Percentiles rank a stretch among this genome's conserved stretches.
Conservation (phyloP, 2,329 filamentous ascomycete genomes). For the Exophiala viscosa region DNA sequence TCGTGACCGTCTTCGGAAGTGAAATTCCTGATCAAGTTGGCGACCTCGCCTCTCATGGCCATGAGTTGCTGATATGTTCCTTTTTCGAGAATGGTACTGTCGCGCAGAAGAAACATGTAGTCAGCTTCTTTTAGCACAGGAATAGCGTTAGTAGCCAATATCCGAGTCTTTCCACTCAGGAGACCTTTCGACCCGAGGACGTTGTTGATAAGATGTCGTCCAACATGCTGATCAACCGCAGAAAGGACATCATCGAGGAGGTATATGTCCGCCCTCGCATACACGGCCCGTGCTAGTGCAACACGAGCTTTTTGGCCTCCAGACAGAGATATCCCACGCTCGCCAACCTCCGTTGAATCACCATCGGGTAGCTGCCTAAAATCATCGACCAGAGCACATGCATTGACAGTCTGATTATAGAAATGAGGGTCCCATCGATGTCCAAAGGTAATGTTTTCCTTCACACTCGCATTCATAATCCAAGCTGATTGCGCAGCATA, state of each 20-base stretch:
- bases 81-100: slow-evolving; percentile 77
- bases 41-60: slow-evolving; percentile 88
- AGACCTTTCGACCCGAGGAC: slow-evolving; percentile 84
- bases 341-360: slow-evolving; percentile 93
- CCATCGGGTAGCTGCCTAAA: slow-evolving; percentile 91
- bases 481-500: slow-evolving; percentile 92
- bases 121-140: slow-evolving; percentile 84
- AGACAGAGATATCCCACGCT: slow-evolving; percentile 91
- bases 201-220: slow-evolving; percentile 88
- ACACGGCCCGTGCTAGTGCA: slow-evolving; percentile 87
- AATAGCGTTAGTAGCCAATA: slow-evolving; percentile 93
- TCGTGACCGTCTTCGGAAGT: slow-evolving; percentile 52
- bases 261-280: slow-evolving; percentile 94
- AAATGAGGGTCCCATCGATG: slow-evolving; percentile 91
- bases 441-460: slow-evolving; percentile 95
- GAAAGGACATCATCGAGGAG: slow-evolving; percentile 91
- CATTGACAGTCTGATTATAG: slow-evolving; percentile 87
- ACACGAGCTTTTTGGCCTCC: slow-evolving; percentile 94
- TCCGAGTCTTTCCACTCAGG: slow-evolving; percentile 78
- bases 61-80: slow-evolving; percentile 89
- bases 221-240: slow-evolving; percentile 97
- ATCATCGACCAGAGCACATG: slow-evolving; percentile 86
- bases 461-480: slow-evolving; percentile 97
- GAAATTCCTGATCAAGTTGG: slow-evolving; percentile 75
- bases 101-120: slow-evolving; percentile 78